A percentile compares a stretch with the other conserved stretches of the same genome.
Evolutionary conservation across 768 basidiomycete genomes (phyloP).

Genomic region (Termitomyces sp.): DNA sequence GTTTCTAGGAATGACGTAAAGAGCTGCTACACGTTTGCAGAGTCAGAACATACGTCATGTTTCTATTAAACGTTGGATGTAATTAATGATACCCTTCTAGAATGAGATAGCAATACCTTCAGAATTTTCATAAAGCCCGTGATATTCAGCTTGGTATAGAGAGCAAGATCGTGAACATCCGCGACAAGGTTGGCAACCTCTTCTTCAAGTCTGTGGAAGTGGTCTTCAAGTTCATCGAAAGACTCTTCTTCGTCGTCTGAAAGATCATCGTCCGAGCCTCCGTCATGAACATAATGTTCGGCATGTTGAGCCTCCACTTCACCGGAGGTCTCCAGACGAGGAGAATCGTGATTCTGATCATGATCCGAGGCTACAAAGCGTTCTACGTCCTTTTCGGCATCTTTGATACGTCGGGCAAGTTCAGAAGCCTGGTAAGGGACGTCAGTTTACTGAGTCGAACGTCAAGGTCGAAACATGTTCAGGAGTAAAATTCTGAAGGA

Average conservation of each 20-base stretch:
- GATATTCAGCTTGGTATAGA: constrained; percentile 95
- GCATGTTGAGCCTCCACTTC: constrained; percentile 60
- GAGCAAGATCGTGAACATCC: constrained; percentile 84
- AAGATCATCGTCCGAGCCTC: constrained; percentile 69
- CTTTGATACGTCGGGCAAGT: constrained; percentile 73
- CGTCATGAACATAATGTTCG: constrained; percentile 50
- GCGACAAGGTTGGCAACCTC: constrained; percentile 95
- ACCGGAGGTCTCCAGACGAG: constrained; percentile 15
- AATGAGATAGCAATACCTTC: constrained; percentile 47
- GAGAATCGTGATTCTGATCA: constrained; percentile 16
- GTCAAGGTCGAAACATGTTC: neutral
- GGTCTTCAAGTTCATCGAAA: constrained; percentile 76
- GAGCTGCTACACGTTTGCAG: neutral
- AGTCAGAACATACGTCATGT: constrained; percentile 68
- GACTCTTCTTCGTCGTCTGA: constrained; percentile 46
- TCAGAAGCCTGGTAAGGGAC: constrained; percentile 60
- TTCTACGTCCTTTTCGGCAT: constrained; percentile 79
- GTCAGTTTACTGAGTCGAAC: neutral
- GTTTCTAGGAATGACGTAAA: constrained; percentile 60
- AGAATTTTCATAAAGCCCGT: constrained; percentile 99
- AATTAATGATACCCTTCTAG: neutral
- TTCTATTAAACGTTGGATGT: constrained; percentile 48
- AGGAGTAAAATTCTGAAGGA: neutral
- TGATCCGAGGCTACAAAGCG: constrained; percentile 64
- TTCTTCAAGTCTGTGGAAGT: constrained; percentile 86